Evolutionary conservation across 805 yeast species (phyloP), one percentile per base, ranked within the genome.

Genomic region (Starmerella stigmatis): DNA sequence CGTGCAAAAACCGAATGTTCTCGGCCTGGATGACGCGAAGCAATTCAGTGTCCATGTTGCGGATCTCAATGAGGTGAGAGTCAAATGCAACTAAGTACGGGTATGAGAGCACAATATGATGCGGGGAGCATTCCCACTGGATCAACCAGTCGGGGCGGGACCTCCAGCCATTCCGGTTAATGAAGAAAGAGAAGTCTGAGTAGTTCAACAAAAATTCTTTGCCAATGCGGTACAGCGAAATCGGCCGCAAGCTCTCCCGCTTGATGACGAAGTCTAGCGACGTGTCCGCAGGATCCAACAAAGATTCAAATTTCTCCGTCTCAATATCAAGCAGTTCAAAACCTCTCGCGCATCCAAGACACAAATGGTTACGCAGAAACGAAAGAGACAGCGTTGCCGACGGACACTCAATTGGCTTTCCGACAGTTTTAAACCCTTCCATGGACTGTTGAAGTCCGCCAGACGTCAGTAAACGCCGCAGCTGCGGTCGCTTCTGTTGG

Each of bases 211-310:
- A 66, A 61, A 89, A 92, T 65, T 88, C 92, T 44, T 80, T 78
- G 47, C 89, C 92, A 47, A 92, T 78, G 50, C 95, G 75, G 61
- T 89, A 94, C 48, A 92, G 86, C 4, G 94, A 86, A 62, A 86
- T 75, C 16, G 98, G 98, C 57, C 84, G 83, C 49, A 89, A 72
- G 2, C 78, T 76, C 62, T 86, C 94, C 48, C 81, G 71, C 49
- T 76, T 83, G 47, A 78, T 84, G 12, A 92, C 96, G 68, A 92
- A 92, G 59, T 92, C 98, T 44, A 92, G 70, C 16, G 96, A 86
- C 0, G 97, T 94, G 60, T 92, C 98, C 0, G 97, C 98, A n/a
- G 95, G 96, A 65, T 92, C 97, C 56, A 92, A 69, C 42, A 92
- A 73, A 9, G 92, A 78, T 64, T 92, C 96, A 64, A 83, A 86